These are phyloP conservation scores for Microcos paniculata DNA, from an alignment of 345 rosid genomes.

Conservation along the genomic window DNA sequence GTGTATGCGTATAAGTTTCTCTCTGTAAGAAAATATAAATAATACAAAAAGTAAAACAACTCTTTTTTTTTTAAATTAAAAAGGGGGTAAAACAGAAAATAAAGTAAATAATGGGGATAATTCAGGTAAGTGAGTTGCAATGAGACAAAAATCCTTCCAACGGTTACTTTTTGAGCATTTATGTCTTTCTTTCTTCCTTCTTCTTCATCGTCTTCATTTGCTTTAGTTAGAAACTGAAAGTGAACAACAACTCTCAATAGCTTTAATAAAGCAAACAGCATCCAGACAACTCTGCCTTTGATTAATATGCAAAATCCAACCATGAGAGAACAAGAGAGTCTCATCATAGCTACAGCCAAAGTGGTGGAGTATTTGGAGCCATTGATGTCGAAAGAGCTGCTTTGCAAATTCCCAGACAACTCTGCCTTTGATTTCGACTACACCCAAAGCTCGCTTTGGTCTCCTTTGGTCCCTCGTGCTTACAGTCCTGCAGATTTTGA, in stretches of 20 bases:
- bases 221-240: neutral
- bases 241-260: neutral
- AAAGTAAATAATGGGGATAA: neutral
- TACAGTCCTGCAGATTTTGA: constrained; percentile 47
- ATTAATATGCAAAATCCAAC: neutral
- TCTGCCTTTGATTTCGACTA: constrained; percentile 73
- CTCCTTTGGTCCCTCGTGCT: constrained; percentile 68
- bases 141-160: constrained; percentile 12
- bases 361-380: constrained; percentile 80
- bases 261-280: neutral
- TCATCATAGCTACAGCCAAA: constrained; percentile 39
- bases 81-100: neutral
- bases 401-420: constrained; percentile 79
- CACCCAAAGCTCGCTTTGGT: constrained; percentile 88
- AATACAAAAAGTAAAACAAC: neutral
- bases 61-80: no score
- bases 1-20: no score
- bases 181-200: neutral
- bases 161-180: constrained; percentile 19
- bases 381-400: constrained; percentile 67
- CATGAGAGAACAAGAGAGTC: constrained; percentile 38
- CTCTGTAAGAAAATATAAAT: no score
- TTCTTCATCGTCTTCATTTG: neutral
- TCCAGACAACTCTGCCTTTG: neutral
- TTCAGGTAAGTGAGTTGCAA: neutral